Base-by-base conservation (phyloP, 129 eudicot genomes). In the Pulicaria dysenterica region DNA sequence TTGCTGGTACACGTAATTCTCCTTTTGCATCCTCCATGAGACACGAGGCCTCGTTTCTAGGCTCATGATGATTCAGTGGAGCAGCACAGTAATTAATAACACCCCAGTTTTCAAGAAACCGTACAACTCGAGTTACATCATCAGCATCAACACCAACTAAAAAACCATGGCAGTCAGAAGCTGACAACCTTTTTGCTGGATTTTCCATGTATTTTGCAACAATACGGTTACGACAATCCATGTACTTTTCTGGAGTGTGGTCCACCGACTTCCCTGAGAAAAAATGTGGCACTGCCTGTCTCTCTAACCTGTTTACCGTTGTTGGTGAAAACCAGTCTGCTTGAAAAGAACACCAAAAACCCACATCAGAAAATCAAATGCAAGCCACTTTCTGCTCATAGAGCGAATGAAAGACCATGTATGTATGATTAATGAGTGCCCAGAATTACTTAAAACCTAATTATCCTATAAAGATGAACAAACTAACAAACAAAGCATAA, bases 61-160 rank as follows among this genome's bases (percentile, higher is more conserved):
- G 36, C 36, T 82, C 91, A 72, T 65, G 83, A 68, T 64, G 77
- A 71, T 47, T 79, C 59, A 65, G 78, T 73, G 86, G 75, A 69
- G 82, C 73, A 73, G 96, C 98, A 83, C 91, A 94, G 58, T 94
- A 94, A 58, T 90, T 94, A 63, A 94, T 90, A 67, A 94, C 86
- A 59, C 98, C 98, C 98, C 98, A 94, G 74, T 90, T 92, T 69
- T 94, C 96, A 61, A 94, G 95, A 84, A 94, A 94, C 57, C 96
- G 85, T 45, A 84, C 82, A 48, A 94, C 90, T 66, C 96, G 89
- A 81, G 79, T 84, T 60, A 90, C 68, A 75, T 94, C 96, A 42
- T 85, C 96, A 65, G 50, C 62, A 56, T 81, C 88, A 63, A 86
- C 68, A 55, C 89, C 91, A 72, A 77, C 74, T 38, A 78, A 79